A percentile compares a stretch with the other conserved stretches of the same genome.
These are phyloP conservation scores for Teratosphaeria gauchensis DNA, from an alignment of 2,329 filamentous ascomycete genomes.

Conservation along the genomic window DNA sequence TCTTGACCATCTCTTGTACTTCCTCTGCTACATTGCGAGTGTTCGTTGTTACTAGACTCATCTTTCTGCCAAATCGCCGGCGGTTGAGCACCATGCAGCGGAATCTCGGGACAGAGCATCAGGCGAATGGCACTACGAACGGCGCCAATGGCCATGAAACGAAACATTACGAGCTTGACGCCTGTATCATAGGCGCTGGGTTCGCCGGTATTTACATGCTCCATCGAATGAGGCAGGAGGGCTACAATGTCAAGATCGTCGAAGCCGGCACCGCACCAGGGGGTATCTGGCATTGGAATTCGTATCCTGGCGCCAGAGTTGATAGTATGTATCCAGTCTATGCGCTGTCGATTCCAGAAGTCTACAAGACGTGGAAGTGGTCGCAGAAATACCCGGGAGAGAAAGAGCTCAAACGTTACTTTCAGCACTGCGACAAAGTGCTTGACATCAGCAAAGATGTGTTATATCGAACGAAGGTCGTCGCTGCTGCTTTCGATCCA, in stretches of 20 bases:
- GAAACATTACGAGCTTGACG: slow-evolving; percentile 43
- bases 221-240: slow-evolving; percentile 13
- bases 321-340: slow-evolving; percentile 26
- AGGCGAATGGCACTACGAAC: neutral
- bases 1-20: too few species aligned
- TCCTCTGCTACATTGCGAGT: too few species aligned
- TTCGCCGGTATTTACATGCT: slow-evolving; percentile 20
- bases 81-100: neutral
- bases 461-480: slow-evolving; percentile 47
- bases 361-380: slow-evolving; percentile 14
- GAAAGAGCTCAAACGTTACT: slow-evolving; percentile 34
- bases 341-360: slow-evolving; percentile 7
- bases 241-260: slow-evolving; percentile 18
- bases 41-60: too few species aligned
- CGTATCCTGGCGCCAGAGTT: slow-evolving; percentile 28
- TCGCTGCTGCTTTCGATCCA: slow-evolving; percentile 38
- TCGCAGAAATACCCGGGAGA: slow-evolving; percentile 8
- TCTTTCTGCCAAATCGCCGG: too few species aligned
- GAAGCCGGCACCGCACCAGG: slow-evolving; percentile 21
- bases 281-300: slow-evolving; percentile 22
- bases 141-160: neutral
- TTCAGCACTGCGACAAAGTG: slow-evolving; percentile 51
- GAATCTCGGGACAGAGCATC: neutral
- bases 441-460: slow-evolving; percentile 48
- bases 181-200: slow-evolving; percentile 20